Percentiles rank a stretch among this genome's conserved stretches.
Evolutionary conservation across 345 rosid species (phyloP).

Genomic region (Pistacia atlantica): DNA sequence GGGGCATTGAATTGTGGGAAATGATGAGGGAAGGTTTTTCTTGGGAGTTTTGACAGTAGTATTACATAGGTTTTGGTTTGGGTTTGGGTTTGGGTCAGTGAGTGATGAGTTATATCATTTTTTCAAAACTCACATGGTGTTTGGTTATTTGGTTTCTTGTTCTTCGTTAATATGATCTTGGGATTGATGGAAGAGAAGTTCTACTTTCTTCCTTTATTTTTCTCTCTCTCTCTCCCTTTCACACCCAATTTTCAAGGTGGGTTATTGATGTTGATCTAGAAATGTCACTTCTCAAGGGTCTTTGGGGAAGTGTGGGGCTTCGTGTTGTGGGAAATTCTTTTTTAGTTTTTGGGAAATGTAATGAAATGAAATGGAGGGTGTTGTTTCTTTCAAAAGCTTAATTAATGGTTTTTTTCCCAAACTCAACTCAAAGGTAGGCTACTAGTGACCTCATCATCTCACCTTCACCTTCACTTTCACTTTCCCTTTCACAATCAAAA

Average conservation of each 20-base stretch:
- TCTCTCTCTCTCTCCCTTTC: neutral
- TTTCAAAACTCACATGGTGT: neutral
- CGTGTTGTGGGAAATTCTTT: conserved; percentile 39
- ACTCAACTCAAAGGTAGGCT: neutral
- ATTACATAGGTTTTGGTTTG: neutral
- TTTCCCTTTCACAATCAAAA: too few relatives aligned
- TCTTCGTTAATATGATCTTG: conserved; percentile 31
- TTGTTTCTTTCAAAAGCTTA: conserved; percentile 22
- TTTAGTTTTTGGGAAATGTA: conserved; percentile 48
- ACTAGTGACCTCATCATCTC: too few relatives aligned
- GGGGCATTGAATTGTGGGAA: conserved; percentile 44
- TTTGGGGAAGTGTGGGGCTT: conserved; percentile 45
- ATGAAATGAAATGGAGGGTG: conserved; percentile 27
- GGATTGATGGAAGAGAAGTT: conserved; percentile 43
- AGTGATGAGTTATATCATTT: neutral
- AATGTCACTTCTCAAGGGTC: conserved; percentile 47
- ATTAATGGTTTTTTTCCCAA: neutral
- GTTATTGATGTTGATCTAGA: conserved; percentile 46
- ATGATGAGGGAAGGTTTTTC: conserved; percentile 32
- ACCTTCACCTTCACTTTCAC: too few relatives aligned
- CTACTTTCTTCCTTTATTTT: neutral
- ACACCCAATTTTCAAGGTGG: conserved; percentile 51
- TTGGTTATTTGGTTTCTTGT: conserved; percentile 5
- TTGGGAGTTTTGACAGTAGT: conserved; percentile 21
- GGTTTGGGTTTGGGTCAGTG: neutral